phyloP scores from a whole-genome alignment of 2,329 filamentous ascomycete genomes.

The Pseudogymnoascus verrucosus region DNA sequence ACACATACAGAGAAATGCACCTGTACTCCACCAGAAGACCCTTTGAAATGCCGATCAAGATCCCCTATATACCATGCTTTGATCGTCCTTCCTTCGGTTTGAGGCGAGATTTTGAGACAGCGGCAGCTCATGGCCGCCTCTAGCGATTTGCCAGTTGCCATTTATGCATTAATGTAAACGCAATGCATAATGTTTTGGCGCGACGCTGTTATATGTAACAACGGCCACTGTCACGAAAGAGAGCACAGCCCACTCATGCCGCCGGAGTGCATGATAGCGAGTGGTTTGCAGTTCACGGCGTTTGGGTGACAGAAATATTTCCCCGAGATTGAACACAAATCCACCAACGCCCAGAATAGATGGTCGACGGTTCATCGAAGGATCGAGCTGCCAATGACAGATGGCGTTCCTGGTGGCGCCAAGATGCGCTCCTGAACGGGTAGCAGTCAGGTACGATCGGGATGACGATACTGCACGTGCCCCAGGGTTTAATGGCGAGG shows the following conservation, averaged over 20 bases:
- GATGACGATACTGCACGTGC: background rate
- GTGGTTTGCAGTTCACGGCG: background rate
- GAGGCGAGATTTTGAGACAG: background rate
- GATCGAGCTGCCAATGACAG: background rate
- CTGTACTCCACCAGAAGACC: constrained; percentile 2
- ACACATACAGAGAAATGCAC: background rate
- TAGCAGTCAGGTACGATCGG: background rate
- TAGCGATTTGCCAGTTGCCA: background rate
- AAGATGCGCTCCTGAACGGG: background rate
- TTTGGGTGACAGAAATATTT: background rate
- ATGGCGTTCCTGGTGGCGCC: constrained; percentile 1
- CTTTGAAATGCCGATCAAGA: constrained; percentile 1
- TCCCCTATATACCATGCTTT: constrained; percentile 1
- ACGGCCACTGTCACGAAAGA: background rate
- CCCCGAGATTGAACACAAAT: background rate
- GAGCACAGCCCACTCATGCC: background rate
- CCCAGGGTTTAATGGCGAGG: background rate
- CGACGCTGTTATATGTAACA: background rate
- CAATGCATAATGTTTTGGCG: background rate
- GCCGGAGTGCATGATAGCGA: background rate
- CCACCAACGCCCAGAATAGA: background rate
- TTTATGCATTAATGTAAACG: background rate
- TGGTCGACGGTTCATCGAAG: background rate
- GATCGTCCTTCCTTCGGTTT: background rate
- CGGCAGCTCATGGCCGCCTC: background rate